Percentiles rank a stretch among this genome's conserved stretches.
phyloP scores from a whole-genome alignment of 78 protist species.

The Corallochytrium limacisporum region DNA sequence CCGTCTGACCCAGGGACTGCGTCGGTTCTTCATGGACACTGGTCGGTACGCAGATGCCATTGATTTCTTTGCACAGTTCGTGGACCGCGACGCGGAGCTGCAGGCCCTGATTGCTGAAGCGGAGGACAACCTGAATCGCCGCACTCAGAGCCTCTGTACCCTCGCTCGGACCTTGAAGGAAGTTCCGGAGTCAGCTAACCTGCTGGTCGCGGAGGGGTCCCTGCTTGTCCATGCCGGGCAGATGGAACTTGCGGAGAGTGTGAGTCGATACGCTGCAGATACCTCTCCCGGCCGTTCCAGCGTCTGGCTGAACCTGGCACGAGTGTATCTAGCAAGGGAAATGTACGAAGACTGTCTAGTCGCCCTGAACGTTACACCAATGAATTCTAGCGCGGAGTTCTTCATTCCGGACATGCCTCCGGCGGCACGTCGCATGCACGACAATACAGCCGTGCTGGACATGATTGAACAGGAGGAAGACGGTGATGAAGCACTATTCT shows the following conservation, averaged over 20 bases:
- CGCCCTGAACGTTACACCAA: conserved; percentile 8
- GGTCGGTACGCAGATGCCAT: background rate
- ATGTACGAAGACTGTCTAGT: background rate
- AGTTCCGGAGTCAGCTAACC: too few species aligned
- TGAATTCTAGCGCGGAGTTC: background rate
- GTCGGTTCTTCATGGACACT: background rate
- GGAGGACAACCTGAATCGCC: too few species aligned
- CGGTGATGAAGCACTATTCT: background rate
- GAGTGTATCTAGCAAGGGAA: background rate
- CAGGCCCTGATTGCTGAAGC: background rate
- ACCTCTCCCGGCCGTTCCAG: too few species aligned
- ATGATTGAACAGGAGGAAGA: conserved; percentile 4
- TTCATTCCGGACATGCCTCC: conserved; percentile 1
- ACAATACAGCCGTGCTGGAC: too few species aligned
- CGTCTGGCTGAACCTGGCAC: conserved; percentile 3
- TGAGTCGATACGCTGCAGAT: too few species aligned
- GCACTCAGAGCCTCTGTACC: too few species aligned
- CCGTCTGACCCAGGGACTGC: background rate
- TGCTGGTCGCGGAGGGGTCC: too few species aligned
- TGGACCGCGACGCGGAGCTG: background rate
- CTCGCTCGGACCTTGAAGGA: too few species aligned
- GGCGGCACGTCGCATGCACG: background rate
- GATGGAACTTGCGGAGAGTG: too few species aligned
- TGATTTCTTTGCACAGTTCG: background rate
- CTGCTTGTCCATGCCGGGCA: too few species aligned